Base-by-base conservation (phyloP, 768 basidiomycete species). In the Gyrodon lividus region DNA sequence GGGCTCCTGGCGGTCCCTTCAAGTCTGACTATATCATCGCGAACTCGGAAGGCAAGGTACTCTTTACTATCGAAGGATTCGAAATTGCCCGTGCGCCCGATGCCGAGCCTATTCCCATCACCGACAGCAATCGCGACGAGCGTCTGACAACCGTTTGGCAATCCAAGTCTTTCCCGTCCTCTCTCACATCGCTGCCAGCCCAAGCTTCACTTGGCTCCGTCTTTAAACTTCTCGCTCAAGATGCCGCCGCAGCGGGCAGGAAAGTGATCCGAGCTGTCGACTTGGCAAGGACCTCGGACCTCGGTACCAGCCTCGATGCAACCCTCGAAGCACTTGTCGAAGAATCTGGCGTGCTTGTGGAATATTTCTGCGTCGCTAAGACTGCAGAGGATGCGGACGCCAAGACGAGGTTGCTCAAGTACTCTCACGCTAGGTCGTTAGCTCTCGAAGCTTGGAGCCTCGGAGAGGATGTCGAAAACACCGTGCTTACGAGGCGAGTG, bases 1-100 rank as follows among this genome's bases (percentile, higher is more conserved):
- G 64, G 64, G 60, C 62, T 5, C 55, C 66, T 12, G 46, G 30
- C 1, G 60, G 60, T 12, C 60, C 60, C n/a, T 61, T 59, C 41
- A 62, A 45, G 43, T 61, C 60, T 2, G 52, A 67, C 46, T 68
- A 68, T 37, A 47, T 68, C 47, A 58, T 70, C 28, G 54, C 60
- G 26, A 67, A 65, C 41, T 55, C 59, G 43, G 60, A 66, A 34
- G 68, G 70, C 1, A 61, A 55, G 12, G 55, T 70, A 1, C 56
- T 70, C 26, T 60, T 71, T 41, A 71, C 70, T 2, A 67, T 70
- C 30, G 66, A 67, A 31, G 66, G 64, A 4, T 69, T 70, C 50
- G 68, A 71, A 48, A 67, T 69, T 40, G 64, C 66, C 0, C 62
- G 51, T 28, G 70, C 70, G 5, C 65, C 66, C 10, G 67, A 58